Conservation (phyloP, 306 rosid species). For the Citrullus amarus region DNA sequence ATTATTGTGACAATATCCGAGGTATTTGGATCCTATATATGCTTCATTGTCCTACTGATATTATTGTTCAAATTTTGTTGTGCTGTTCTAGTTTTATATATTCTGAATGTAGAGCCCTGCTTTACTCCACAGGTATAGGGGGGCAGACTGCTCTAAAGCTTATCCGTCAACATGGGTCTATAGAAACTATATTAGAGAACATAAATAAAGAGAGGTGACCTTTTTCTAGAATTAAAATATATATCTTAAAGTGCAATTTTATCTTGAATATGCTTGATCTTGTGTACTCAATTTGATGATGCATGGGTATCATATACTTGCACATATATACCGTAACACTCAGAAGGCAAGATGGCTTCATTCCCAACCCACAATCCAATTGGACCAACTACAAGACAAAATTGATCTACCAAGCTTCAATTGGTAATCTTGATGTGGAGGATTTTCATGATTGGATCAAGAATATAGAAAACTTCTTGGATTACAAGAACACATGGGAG, state of each 20-base stretch:
- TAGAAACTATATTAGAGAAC: constrained; percentile 76
- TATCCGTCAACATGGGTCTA: constrained; percentile 86
- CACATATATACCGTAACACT: too few species aligned
- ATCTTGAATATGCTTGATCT: neutral
- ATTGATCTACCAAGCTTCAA: too few species aligned
- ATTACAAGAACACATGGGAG: too few species aligned
- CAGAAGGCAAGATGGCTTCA: too few species aligned
- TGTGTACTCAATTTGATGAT: neutral
- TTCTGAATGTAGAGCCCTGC: neutral
- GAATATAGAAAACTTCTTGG: too few species aligned
- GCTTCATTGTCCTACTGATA: neutral
- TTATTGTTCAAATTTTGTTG: neutral
- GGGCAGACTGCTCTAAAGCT: constrained; percentile 93
- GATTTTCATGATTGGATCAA: too few species aligned
- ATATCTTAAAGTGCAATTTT: neutral
- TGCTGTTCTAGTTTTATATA: neutral
- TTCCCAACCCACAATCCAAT: too few species aligned
- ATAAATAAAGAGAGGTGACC: constrained; percentile 71
- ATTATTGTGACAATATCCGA: constrained; percentile 87
- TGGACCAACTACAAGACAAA: too few species aligned
- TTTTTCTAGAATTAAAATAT: neutral
- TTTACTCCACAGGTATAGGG: constrained; percentile 68
- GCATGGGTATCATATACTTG: neutral
- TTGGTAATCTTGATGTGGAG: too few species aligned
- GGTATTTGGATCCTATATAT: constrained; percentile 31